Conservation (phyloP, 1,139 yeast genomes). For the Suhomyces choctaworum region DNA sequence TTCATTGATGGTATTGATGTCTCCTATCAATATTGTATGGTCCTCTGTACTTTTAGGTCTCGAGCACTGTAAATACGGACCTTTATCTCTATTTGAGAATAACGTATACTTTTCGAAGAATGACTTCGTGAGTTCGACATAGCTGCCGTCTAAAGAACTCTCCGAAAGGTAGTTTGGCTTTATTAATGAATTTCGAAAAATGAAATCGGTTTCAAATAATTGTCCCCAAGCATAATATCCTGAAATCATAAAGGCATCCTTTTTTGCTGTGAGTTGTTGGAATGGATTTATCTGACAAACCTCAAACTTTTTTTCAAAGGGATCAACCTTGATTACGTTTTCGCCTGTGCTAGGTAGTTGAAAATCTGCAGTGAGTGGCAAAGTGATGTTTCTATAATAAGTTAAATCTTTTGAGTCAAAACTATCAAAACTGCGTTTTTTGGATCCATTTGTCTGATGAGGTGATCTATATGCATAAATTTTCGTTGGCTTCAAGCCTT, state of each 20-base stretch:
- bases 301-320: conserved; percentile 23
- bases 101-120: conserved; percentile 35
- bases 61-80: conserved; percentile 25
- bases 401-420: conserved; percentile 6
- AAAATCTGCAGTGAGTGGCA: conserved; percentile 15
- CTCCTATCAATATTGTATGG: conserved; percentile 37
- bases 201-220: conserved; percentile 43
- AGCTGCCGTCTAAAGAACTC: conserved; percentile 26
- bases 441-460: neutral
- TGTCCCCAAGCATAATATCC: conserved; percentile 38
- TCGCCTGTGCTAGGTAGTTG: conserved; percentile 17
- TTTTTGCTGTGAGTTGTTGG: conserved; percentile 5
- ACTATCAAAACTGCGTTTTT: conserved; percentile 5
- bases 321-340: conserved; percentile 22
- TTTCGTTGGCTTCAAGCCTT: conserved; percentile 18
- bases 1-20: conserved; percentile 25
- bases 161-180: conserved; percentile 35
- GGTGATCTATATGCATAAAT: conserved; percentile 6
- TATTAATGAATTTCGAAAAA: conserved; percentile 33
- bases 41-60: conserved; percentile 27
- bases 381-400: conserved; percentile 22
- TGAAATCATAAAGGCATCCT: conserved; percentile 26
- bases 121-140: conserved; percentile 32
- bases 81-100: conserved; percentile 15
- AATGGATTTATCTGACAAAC: conserved; percentile 39